Evolutionary conservation across 768 basidiomycete genomes (phyloP), one percentile per base, ranked within the genome.

Genomic region (Psilocybe cubensis): DNA sequence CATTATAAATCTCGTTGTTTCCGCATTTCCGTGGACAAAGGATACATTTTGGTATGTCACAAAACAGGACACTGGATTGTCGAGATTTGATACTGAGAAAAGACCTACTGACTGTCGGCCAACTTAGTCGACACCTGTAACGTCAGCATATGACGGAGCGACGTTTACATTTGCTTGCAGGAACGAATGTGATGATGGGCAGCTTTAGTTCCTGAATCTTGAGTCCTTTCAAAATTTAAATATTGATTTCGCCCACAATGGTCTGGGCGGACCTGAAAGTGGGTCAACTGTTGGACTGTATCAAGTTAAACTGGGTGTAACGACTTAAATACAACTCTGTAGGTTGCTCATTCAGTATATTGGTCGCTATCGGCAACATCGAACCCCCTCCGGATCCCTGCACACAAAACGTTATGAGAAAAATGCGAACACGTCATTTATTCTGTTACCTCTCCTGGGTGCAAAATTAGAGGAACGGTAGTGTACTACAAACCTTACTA

Each of bases 191-290:
- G 42, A 44, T 63, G 62, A 63, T 60, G 58, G 62, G 54, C 62
- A 56, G 42, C 53, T 57, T 33, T 14, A 45, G 63, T 65, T 60
- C 61, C 63, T 62, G 63, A 52, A 47, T 50, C 23, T 42, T 48
- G n/a, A n/a, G n/a, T n/a, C n/a, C n/a, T 48, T 52, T 45, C 33
- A 23, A 54, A 38, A 28, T 43, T n/a, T n/a, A n/a, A n/a, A n/a
- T n/a, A n/a, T n/a, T n/a, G n/a, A n/a, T n/a, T 25, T 28, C n/a
- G 29, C 23, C 24, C 46, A 42, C 31, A 45, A 35, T 61, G 48
- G 54, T 45, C 12, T 20, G 53, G 53, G 53, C 63, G 63, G 63
- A 64, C 52, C 60, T 57, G 31, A 48, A 40, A 57, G 63, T 64
- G 63, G 63, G 60, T 64, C 57, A 40, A 52, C 12, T 51, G 23